A percentile compares a stretch with the other conserved stretches of the same genome.
Evolutionary conservation across 148 eudicot species (phyloP).

Genomic region (Beta vulgaris): DNA sequence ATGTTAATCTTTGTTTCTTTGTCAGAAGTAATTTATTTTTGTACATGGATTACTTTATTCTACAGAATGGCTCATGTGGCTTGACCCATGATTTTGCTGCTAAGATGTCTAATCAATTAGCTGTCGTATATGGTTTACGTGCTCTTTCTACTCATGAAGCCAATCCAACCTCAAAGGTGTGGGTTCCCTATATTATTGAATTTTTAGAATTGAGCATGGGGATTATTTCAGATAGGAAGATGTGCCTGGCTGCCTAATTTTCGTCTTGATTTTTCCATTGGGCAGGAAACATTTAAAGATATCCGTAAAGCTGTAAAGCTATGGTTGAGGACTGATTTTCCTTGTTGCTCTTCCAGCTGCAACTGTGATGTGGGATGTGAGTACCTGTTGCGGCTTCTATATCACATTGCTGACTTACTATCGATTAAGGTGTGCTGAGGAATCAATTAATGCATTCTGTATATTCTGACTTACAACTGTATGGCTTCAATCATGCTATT

Average conservation of each 20-base stretch:
- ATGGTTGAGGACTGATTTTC: conserved; percentile 42
- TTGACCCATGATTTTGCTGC: conserved; percentile 20
- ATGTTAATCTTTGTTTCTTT: background rate
- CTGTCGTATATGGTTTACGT: conserved; percentile 64
- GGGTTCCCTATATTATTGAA: background rate
- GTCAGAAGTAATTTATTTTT: background rate
- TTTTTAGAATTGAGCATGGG: conserved; percentile 15
- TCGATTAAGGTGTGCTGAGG: conserved; percentile 62
- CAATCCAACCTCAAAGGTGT: conserved; percentile 58
- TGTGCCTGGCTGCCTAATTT: conserved; percentile 14
- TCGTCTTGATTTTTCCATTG: conserved; percentile 19
- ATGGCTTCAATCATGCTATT: background rate
- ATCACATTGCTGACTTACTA: conserved; percentile 69
- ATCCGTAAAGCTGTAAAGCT: conserved; percentile 50
- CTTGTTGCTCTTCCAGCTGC: conserved; percentile 30
- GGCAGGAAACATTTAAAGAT: conserved; percentile 57
- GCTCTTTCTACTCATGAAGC: conserved; percentile 71
- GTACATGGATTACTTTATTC: conserved; percentile 27
- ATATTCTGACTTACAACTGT: background rate
- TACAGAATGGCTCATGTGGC: conserved; percentile 42
- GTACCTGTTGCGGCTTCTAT: conserved; percentile 50
- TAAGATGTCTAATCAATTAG: conserved; percentile 46
- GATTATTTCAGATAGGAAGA: background rate
- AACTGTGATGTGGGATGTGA: conserved; percentile 38
- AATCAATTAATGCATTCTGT: background rate